Evolutionary conservation across 139 green algal species (phyloP).

Genomic region (Chlamydomonas sp.): DNA sequence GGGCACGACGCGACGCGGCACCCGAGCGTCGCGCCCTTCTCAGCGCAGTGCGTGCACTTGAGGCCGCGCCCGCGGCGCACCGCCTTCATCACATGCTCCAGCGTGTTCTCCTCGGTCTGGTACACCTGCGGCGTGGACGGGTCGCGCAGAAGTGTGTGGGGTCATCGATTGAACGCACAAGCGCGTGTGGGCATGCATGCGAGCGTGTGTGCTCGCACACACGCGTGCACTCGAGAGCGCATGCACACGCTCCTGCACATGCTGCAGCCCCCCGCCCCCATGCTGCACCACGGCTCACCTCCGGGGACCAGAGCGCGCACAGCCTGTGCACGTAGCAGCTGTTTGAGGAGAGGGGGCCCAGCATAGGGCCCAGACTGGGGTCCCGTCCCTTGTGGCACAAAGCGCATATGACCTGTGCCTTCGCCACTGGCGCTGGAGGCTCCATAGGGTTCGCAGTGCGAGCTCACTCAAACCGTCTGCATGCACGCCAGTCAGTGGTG

Average conservation of each 20-base stretch:
- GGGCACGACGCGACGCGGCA: slow-evolving; percentile 59
- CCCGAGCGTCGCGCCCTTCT: slow-evolving; percentile 65
- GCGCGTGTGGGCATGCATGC: no score
- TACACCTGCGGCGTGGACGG: slow-evolving; percentile 37
- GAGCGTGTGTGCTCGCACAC: neutral
- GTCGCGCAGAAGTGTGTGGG: neutral
- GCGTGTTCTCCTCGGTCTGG: slow-evolving; percentile 29
- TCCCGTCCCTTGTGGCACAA: slow-evolving; percentile 18
- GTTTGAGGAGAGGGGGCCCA: slow-evolving; percentile 39
- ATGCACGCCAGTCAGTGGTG: no score
- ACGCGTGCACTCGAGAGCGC: neutral
- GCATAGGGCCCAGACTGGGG: slow-evolving; percentile 28
- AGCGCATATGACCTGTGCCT: no score
- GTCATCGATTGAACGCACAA: neutral
- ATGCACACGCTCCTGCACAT: neutral
- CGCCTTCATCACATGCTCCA: slow-evolving; percentile 42
- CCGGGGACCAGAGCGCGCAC: slow-evolving; percentile 62
- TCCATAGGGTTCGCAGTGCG: no score
- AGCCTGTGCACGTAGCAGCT: slow-evolving; percentile 48
- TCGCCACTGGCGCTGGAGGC: no score
- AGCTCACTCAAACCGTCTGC: no score
- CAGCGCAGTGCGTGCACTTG: slow-evolving; percentile 39
- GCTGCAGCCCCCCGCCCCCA: neutral
- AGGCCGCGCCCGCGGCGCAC: slow-evolving; percentile 54
- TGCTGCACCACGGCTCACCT: slow-evolving; percentile 27